Evolutionary conservation across 371 early-diverging fungal species (phyloP), one percentile per base, ranked within the genome.

Genomic region (Lichtheimia hyalospora): DNA sequence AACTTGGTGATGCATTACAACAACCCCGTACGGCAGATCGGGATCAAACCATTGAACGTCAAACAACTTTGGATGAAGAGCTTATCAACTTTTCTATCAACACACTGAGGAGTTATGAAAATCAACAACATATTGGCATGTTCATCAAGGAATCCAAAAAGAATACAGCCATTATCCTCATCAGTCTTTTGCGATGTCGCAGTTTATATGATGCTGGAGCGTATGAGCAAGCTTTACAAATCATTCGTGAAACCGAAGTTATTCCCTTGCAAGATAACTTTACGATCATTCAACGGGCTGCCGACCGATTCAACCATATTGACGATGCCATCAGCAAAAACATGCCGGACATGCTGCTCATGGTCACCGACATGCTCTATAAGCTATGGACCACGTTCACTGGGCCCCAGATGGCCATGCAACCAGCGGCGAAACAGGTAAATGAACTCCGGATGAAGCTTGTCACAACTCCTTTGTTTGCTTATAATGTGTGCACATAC

Each of bases 301-400:
- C 86, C 0, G 85, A 91, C 16, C 78, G 77, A 4, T 87, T 93
- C 58, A 68, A 78, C 34, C 60, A 55, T 1, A 65, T 92, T 54
- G 90, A 91, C 53, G 92, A 89, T 34, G 67, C 74, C 13, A 84
- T 96, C 16, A 81, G 84, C 21, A 84, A 88, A 44, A 89, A 87
- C 69, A 73, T 95, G 60, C 91, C 96, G 15, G 84, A 90, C 27
- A 64, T 94, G 12, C 68, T 96, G 24, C 62, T 92, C 43, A 79
- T 83, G 61, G 81, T 89, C 0, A 90, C 91, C 87, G 85, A 85
- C 39, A 83, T 84, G 52, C 59, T 94, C 16, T 75, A 82, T 41
- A 78, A 84, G 50, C 62, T 62, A 3, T 77, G 67, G 64, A 52
- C 16, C 7, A 25, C 49, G 6, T 63, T 55, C 21, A 59, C 53